Base-by-base conservation (phyloP, 1,284 basidiomycete genomes). In the Cystobasidium sp. region DNA sequence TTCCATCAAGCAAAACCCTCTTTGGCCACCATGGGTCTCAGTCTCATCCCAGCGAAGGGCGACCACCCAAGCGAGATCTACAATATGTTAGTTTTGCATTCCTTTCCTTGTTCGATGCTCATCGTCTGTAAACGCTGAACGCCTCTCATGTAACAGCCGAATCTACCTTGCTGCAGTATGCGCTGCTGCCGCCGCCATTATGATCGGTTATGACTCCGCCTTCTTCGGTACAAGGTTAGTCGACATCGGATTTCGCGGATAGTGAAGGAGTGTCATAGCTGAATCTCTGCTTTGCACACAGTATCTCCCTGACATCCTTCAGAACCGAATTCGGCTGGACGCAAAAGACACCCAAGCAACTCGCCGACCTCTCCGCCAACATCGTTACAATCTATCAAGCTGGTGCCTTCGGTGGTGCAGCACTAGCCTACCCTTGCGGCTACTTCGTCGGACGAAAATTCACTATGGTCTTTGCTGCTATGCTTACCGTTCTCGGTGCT, bases 381-480 rank as follows among this genome's bases (percentile, higher is more conserved):
- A 66, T 66, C 39, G 62, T 72, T 43, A 64, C 68, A 12, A 62
- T 49, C 22, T 70, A 62, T 31, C 71, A 74, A 43, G 65, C 58
- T 59, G 71, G 71, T 39, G 81, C 81, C 52, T 81, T 82, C 68
- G 70, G 72, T 51, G 81, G 81, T 74, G 79, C 80, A 12, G 77
- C 67, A n/a, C 64, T 70, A 51, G 80, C 78, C 71, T 79, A 79
- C 52, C 80, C 80, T 59, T 83, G 90, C 67, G 88, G 88, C n/a
- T 90, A 91, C 78, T 87, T 86, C 80, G 81, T 90, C 41, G 90
- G 89, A 14, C 84, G 90, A 64, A 90, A 90, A 80, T 89, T 88
- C 78, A 89, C 89, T 0, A 90, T 90, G 76, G 82, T 90, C 46
- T 80, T 88, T 49, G 89, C 89, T 75, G 88, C 90, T 14, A 73